These are phyloP conservation scores for Solanum medicagineum DNA, from an alignment of 257 asterid genomes.

Conservation along the genomic window DNA sequence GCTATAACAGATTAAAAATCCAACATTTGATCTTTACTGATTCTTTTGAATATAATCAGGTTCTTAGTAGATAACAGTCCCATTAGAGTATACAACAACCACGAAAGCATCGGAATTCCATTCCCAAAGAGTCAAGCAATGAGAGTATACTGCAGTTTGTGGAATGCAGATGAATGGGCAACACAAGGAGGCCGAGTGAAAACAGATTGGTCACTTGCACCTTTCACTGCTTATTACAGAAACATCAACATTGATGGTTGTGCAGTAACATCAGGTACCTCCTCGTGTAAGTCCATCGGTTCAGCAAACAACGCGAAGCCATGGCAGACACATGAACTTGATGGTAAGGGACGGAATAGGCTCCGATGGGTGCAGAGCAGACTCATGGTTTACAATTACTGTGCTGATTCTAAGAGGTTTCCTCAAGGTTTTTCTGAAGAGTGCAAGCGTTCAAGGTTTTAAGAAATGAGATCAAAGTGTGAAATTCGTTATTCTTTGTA, in stretches of 20 bases:
- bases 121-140: background rate
- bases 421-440: constrained; percentile 4
- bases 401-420: constrained; percentile 9
- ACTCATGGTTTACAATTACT: constrained; percentile 10
- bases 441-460: constrained; percentile 11
- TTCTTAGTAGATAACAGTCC: too few relatives aligned
- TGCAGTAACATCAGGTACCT: background rate
- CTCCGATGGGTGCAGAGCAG: background rate
- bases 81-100: background rate
- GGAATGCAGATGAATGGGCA: constrained; percentile 1
- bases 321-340: constrained; percentile 10
- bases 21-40: too few relatives aligned
- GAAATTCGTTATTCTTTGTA: background rate
- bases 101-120: background rate
- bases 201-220: background rate
- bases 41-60: too few relatives aligned
- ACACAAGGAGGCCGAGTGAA: constrained; percentile 2
- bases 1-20: background rate
- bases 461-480: background rate
- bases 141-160: background rate
- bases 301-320: background rate
- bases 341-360: background rate
- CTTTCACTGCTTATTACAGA: background rate
- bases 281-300: background rate
- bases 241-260: constrained; percentile 3